phyloP scores from a whole-genome alignment of 495 filamentous ascomycete genomes.

The Stereocaulon alpinum region DNA sequence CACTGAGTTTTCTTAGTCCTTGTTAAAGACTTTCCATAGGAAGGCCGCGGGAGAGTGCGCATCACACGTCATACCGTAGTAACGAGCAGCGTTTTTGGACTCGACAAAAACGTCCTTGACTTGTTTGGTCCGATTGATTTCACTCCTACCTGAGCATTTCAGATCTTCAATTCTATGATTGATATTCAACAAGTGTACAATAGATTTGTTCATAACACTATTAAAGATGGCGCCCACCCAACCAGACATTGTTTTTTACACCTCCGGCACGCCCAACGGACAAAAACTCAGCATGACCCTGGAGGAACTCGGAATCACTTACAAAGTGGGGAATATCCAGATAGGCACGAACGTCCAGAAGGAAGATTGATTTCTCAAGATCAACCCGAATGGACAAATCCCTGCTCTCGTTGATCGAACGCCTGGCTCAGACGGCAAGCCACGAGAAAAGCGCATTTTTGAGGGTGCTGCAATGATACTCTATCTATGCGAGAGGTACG shows the following conservation, averaged over 20 bases:
- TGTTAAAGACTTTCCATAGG: no score
- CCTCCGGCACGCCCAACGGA: constrained; percentile 43
- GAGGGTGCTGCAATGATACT: constrained; percentile 81
- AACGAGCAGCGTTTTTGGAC: no score
- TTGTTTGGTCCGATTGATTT: no score
- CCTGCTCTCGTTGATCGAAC: constrained; percentile 69
- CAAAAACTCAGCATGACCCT: constrained; percentile 77
- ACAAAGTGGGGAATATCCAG: constrained; percentile 56
- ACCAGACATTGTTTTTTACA: constrained; percentile 41
- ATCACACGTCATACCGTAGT: no score
- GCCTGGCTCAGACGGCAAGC: constrained; percentile 56
- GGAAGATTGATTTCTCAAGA: constrained; percentile 77
- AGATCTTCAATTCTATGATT: no score
- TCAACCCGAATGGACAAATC: constrained; percentile 93
- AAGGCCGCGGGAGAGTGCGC: no score
- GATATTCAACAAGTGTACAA: no score
- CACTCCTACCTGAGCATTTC: no score
- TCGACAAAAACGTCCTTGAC: no score
- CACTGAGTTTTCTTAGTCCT: no score
- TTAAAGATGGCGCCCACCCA: not conserved
- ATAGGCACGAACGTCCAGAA: constrained; percentile 69
- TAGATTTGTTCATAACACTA: no score
- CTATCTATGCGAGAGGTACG: constrained; percentile 76
- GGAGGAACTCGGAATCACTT: constrained; percentile 72
- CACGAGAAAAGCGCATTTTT: constrained; percentile 54